Percentiles rank a stretch among this genome's conserved stretches.
phyloP scores from a whole-genome alignment of 768 basidiomycete genomes.

The Leccinum longicurvipes region DNA sequence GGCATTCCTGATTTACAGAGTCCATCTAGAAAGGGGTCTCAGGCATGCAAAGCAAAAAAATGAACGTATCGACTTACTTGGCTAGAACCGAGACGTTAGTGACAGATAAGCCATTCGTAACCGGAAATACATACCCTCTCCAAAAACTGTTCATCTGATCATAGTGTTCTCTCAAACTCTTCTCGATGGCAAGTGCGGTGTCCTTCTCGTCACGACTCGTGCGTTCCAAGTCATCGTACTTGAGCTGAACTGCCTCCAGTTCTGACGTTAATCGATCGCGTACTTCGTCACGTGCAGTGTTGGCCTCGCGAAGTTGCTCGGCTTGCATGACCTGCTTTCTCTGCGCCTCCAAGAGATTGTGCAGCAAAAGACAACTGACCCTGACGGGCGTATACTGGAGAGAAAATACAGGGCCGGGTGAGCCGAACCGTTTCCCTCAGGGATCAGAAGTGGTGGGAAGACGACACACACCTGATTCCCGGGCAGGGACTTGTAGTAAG shows the following conservation, averaged over 20 bases:
- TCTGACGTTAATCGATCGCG: slow-evolving; percentile 30
- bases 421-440: slow-evolving; percentile 11
- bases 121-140: slow-evolving; percentile 30
- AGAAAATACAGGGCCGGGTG: background rate
- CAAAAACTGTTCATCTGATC: slow-evolving; percentile 42
- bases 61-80: slow-evolving; percentile 30
- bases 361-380: slow-evolving; percentile 46
- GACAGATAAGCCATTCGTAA: slow-evolving; percentile 8
- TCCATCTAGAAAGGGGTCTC: slow-evolving; percentile 19
- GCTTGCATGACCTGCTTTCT: slow-evolving; percentile 36
- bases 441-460: slow-evolving; percentile 8
- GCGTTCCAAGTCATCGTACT: slow-evolving; percentile 40
- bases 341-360: slow-evolving; percentile 49
- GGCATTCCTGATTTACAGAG: slow-evolving; percentile 24
- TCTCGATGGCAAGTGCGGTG: slow-evolving; percentile 49
- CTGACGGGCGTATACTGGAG: slow-evolving; percentile 50
- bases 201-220: slow-evolving; percentile 49
- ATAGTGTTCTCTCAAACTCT: slow-evolving; percentile 51
- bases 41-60: slow-evolving; percentile 1
- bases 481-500: slow-evolving; percentile 46
- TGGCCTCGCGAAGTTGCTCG: slow-evolving; percentile 30
- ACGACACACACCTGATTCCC: slow-evolving; percentile 40
- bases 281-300: slow-evolving; percentile 31
- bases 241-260: slow-evolving; percentile 37
- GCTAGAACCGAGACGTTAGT: slow-evolving; percentile 28